A percentile compares a stretch with the other conserved stretches of the same genome.
Conservation (phyloP, 225 moss, liverwort and hornwort genomes). For the Physcomitrium patens region DNA sequence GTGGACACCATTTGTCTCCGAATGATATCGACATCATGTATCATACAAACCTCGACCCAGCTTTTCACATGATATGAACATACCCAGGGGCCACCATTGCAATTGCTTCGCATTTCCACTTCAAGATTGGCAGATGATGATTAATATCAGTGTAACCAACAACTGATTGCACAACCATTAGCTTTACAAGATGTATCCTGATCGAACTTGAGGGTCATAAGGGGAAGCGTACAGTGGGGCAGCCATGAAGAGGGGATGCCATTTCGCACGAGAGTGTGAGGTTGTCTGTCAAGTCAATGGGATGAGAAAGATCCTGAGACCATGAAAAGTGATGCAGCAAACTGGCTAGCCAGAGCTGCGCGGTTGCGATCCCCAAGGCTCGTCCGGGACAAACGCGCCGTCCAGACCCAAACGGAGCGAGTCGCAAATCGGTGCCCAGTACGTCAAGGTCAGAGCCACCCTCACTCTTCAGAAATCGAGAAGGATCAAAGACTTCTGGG, state of each 20-base stretch:
- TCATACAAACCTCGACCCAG: no score
- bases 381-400: slow-evolving; percentile 67
- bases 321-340: slow-evolving; percentile 65
- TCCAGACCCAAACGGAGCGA: slow-evolving; percentile 74
- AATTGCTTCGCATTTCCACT: no score
- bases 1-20: no score
- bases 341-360: slow-evolving; percentile 62
- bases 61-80: no score
- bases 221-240: slow-evolving; percentile 18
- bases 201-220: slow-evolving; percentile 2
- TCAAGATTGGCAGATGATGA: no score
- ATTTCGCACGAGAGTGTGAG: slow-evolving; percentile 79
- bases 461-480: slow-evolving; percentile 31
- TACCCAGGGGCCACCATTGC: no score
- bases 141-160: not conserved
- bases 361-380: slow-evolving; percentile 47
- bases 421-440: slow-evolving; percentile 58
- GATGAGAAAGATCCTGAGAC: slow-evolving; percentile 22
- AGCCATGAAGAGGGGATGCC: slow-evolving; percentile 44
- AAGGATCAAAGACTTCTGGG: slow-evolving; percentile 51
- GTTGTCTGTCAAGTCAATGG: slow-evolving; percentile 48
- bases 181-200: not conserved
- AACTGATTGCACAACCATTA: not conserved
- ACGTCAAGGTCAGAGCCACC: slow-evolving; percentile 45
- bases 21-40: no score